Evolutionary conservation across 2,329 filamentous ascomycete species (phyloP).

Genomic region (Trematosphaeria pertusa): DNA sequence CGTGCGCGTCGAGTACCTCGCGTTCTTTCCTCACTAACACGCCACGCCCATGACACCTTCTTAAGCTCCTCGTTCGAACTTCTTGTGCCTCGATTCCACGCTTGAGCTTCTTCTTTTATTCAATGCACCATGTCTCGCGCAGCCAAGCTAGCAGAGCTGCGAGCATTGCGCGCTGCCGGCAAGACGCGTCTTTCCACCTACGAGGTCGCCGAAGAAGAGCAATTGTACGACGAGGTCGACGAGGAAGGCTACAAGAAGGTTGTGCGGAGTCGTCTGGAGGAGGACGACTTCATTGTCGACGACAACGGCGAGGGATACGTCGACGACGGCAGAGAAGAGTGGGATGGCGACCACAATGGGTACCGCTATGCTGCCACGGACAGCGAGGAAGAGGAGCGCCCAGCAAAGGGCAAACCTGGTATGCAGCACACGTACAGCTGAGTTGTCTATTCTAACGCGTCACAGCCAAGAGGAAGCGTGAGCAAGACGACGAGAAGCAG

Average conservation of each 20-base stretch:
- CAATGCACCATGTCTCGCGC: conserved; percentile 45
- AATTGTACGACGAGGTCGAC: conserved; percentile 94
- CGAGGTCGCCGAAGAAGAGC: conserved; percentile 81
- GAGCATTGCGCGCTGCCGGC: conserved; percentile 82
- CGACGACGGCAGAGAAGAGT: conserved; percentile 85
- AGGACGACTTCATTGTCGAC: conserved; percentile 98
- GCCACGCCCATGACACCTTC: conserved; percentile 20
- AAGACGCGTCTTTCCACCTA: conserved; percentile 91
- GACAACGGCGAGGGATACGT: conserved; percentile 97
- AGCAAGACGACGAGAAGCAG: conserved; percentile 83
- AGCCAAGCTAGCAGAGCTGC: conserved; percentile 71
- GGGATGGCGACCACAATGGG: conserved; percentile 73
- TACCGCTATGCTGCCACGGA: conserved; percentile 67
- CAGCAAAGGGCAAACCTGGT: conserved; percentile 66
- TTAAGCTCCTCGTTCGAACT: conserved; percentile 13
- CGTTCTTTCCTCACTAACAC: conserved; percentile 28
- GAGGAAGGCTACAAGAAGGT: conserved; percentile 98
- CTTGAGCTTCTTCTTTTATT: conserved; percentile 11
- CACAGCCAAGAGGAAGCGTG: conserved; percentile 82
- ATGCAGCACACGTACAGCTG: conserved; percentile 19
- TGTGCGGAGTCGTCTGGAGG: conserved; percentile 83
- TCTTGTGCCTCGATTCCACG: conserved; percentile 22
- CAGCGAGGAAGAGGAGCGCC: conserved; percentile 76
- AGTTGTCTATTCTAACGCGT: conserved; percentile 24
- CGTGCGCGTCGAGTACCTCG: conserved; percentile 17